Base-by-base conservation (phyloP, 192 early-diverging fungal species). In the Phlyctochytrium planicorne region DNA sequence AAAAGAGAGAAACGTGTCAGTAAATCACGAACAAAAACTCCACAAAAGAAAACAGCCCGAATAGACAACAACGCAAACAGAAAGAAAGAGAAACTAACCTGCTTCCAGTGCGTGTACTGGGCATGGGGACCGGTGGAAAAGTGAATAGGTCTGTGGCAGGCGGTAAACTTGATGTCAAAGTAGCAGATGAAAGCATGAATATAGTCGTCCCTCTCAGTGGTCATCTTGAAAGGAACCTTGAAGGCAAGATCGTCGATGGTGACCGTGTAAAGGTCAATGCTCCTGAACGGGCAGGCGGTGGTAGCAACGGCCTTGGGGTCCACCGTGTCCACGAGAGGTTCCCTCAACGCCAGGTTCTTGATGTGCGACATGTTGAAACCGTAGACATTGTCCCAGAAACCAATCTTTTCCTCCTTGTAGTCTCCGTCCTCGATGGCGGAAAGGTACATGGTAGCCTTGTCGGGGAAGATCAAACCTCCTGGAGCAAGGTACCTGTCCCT, bases 101-200 rank as follows among this genome's bases (percentile, higher is more conserved):
- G 97, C 80, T 98, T 97, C 97, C 97, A 99, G 74, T 99, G 97
- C n/a, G 97, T 99, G 83, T 97, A 90, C 78, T 87, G 79, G 69
- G 84, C 79, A 69, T 92, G 86, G 2, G 93, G 89, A 33, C 96
- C 84, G 64, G 96, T 90, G 74, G 92, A 79, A 76, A 88, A 73
- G 52, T 78, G 76, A 30, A 97, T 84, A 52, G 88, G 89, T 71
- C 94, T 91, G 78, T 96, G 93, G 78, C 91, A 93, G 52, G 91
- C 89, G 3, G 88, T 89, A 82, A 99, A 98, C 78, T 86, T 87
- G 68, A 94, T 97, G 78, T 99, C 96, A 71, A 99, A 99, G 89
- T 94, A 99, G 52, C 87, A 85, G 52, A 99, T 87, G 68, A 99
- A 95, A 2, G 91, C 96, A 66, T 94, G 90, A 23, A 97, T 76